A percentile compares a stretch with the other conserved stretches of the same genome.
Evolutionary conservation across 1,284 basidiomycete genomes (phyloP).

Genomic region (Marasmius oreades): DNA sequence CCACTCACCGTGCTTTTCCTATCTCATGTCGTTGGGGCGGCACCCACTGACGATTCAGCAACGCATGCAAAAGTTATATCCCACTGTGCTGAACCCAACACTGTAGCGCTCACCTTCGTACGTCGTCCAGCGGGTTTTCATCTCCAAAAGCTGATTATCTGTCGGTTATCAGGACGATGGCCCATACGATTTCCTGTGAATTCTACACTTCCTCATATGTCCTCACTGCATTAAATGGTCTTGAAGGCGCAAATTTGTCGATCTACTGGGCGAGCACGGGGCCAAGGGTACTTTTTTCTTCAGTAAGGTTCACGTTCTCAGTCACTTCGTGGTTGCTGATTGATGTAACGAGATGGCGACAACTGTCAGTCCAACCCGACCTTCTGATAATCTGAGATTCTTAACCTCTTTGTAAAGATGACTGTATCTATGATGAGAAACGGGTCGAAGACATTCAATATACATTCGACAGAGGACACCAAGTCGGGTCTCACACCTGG

Average conservation of each 20-base stretch:
- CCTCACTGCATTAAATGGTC: not conserved
- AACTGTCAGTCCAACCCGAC: not conserved
- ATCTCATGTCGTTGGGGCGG: not conserved
- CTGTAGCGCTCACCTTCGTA: not conserved
- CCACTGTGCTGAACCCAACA: not conserved
- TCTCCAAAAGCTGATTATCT: not conserved
- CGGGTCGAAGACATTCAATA: conserved; percentile 17
- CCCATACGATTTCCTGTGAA: not conserved
- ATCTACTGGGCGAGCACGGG: not conserved
- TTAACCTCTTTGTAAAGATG: conserved; percentile 11
- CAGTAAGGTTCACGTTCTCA: not conserved
- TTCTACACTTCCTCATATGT: not conserved
- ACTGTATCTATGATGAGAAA: conserved; percentile 24
- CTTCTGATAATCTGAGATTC: not conserved
- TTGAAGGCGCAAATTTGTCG: not conserved
- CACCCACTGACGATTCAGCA: not conserved
- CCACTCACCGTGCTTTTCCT: not conserved
- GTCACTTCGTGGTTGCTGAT: not conserved
- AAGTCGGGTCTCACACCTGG: conserved; percentile 23
- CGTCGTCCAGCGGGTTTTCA: not conserved
- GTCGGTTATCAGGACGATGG: not conserved
- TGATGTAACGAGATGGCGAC: not conserved
- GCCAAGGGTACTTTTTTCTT: not conserved
- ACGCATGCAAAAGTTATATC: not conserved
- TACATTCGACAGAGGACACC: conserved; percentile 17